Evolutionary conservation across 345 rosid genomes (phyloP).

Genomic region (Aquilaria yunnanensis): DNA sequence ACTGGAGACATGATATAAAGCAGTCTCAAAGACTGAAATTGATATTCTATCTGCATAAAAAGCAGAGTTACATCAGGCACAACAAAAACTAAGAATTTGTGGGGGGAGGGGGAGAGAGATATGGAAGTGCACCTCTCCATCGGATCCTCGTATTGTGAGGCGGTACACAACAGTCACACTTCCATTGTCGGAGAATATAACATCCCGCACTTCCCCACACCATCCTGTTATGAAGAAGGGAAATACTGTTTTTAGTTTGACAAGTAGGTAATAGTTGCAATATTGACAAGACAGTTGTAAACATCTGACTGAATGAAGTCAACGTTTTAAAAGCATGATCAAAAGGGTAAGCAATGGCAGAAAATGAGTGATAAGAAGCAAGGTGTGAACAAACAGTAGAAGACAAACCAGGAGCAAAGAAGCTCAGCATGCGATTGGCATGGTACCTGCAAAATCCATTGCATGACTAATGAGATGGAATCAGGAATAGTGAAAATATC

Average conservation of each 20-base stretch:
- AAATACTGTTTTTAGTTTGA: neutral
- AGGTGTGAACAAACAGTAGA: neutral
- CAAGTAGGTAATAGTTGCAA: no score
- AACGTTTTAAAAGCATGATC: no score
- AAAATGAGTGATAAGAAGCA: neutral
- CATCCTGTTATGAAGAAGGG: constrained; percentile 47
- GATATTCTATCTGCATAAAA: neutral
- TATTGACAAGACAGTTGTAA: neutral
- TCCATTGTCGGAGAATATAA: constrained; percentile 83
- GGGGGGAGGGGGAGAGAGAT: neutral
- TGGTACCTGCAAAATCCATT: constrained; percentile 54
- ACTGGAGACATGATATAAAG: no score
- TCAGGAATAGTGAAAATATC: neutral
- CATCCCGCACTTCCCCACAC: constrained; percentile 98
- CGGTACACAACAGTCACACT: constrained; percentile 91
- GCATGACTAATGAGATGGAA: constrained; percentile 4
- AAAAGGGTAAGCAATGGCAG: neutral
- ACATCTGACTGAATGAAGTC: neutral
- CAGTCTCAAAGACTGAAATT: neutral
- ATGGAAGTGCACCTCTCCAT: constrained; percentile 71
- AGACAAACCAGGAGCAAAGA: constrained; percentile 87
- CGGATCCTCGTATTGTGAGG: constrained; percentile 89
- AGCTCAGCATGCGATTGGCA: constrained; percentile 97
- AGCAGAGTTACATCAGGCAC: neutral
- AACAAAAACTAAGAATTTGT: neutral